Conservation (phyloP, 148 eudicot species). For the Linanthus parryae region DNA sequence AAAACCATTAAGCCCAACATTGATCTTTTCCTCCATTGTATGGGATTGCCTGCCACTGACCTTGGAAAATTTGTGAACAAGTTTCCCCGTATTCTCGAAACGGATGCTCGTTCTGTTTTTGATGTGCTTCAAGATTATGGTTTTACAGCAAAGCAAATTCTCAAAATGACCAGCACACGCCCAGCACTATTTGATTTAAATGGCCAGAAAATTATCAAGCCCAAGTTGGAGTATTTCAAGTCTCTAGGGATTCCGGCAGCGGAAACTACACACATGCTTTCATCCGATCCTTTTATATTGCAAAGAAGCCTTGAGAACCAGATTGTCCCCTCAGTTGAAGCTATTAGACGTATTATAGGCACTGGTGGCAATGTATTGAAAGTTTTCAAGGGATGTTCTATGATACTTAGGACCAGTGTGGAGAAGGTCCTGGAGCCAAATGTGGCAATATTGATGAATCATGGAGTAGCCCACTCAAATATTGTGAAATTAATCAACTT, state of each 20-base stretch:
- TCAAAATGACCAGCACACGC: too few species aligned
- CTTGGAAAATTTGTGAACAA: constrained; percentile 3
- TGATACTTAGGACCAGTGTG: too few species aligned
- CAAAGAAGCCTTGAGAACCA: constrained; percentile 12
- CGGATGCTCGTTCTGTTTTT: background rate
- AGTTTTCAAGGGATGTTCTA: too few species aligned
- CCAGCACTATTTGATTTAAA: too few species aligned
- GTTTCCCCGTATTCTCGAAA: constrained; percentile 1
- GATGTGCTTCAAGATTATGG: too few species aligned
- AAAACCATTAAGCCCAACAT: too few species aligned
- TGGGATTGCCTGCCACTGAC: constrained; percentile 11
- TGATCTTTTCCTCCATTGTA: constrained; percentile 1
- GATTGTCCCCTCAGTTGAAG: constrained; percentile 8
- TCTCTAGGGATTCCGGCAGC: too few species aligned
- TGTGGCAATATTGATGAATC: constrained; percentile 5
- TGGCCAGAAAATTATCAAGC: too few species aligned
- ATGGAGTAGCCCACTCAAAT: constrained; percentile 13
- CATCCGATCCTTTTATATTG: background rate
- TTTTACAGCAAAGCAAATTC: too few species aligned
- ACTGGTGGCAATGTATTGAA: constrained; percentile 5
- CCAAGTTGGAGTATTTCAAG: too few species aligned
- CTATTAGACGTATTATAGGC: constrained; percentile 2
- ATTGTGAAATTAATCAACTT: too few species aligned
- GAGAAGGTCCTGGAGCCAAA: constrained; percentile 7
- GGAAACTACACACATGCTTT: constrained; percentile 1